Conservation (phyloP, 139 green algal genomes). For the Trebouxia sp. region DNA sequence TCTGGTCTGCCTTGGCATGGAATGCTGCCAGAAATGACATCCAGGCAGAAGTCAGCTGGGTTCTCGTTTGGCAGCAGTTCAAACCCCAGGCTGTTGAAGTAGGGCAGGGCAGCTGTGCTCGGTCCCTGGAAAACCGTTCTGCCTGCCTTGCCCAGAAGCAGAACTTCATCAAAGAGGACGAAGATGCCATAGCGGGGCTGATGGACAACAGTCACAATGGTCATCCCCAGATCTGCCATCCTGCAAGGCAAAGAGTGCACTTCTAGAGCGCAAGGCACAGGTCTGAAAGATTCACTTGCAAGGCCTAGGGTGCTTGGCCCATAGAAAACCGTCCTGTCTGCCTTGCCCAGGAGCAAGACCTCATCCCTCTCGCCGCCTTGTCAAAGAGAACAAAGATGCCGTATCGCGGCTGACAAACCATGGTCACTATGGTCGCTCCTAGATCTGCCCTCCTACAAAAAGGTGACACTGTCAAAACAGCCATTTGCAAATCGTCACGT, state of each 20-base stretch:
- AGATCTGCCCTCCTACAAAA: slow-evolving; percentile 56
- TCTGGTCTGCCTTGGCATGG: slow-evolving; percentile 28
- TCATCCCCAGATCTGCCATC: slow-evolving; percentile 74
- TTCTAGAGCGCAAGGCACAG: not conserved
- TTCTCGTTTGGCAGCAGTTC: slow-evolving; percentile 65
- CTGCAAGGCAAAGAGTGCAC: not conserved
- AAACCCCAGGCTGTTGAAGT: slow-evolving; percentile 63
- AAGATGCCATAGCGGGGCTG: slow-evolving; percentile 84
- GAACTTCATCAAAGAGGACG: slow-evolving; percentile 68
- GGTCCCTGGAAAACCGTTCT: slow-evolving; percentile 60
- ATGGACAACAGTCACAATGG: slow-evolving; percentile 65
- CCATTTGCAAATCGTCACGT: not conserved
- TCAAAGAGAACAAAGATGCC: slow-evolving; percentile 76
- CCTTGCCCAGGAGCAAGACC: slow-evolving; percentile 72
- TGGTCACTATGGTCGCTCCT: slow-evolving; percentile 75
- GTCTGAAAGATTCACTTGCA: too few relatives aligned
- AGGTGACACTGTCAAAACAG: not conserved
- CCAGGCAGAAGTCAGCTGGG: slow-evolving; percentile 66
- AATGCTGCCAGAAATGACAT: slow-evolving; percentile 60
- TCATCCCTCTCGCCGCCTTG: too few relatives aligned
- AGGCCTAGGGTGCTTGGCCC: not conserved
- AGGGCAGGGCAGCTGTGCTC: slow-evolving; percentile 48
- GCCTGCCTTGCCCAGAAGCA: slow-evolving; percentile 74
- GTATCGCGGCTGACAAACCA: slow-evolving; percentile 77
- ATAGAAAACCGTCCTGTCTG: slow-evolving; percentile 58